Conservation (phyloP, 805 yeast genomes). For the Candida coleopterorum region DNA sequence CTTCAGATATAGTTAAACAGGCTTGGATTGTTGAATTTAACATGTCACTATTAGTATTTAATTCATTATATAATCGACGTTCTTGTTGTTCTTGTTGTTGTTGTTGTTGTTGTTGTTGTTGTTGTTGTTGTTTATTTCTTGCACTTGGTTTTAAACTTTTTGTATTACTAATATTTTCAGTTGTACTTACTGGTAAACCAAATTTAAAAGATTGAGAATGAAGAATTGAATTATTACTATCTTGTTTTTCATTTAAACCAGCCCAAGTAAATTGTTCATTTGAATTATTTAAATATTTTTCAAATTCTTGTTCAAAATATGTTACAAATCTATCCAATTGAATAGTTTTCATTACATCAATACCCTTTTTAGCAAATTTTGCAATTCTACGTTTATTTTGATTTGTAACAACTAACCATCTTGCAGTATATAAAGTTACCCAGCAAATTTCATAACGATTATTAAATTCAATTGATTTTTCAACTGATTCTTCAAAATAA, state of each 20-base stretch:
- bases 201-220: constrained; percentile 4
- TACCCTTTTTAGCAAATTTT: constrained; percentile 33
- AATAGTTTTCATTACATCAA: constrained; percentile 26
- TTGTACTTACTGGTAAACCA: constrained; percentile 5
- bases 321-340: constrained; percentile 13
- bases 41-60: background rate
- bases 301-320: constrained; percentile 22
- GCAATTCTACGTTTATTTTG: constrained; percentile 28
- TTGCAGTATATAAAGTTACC: constrained; percentile 39
- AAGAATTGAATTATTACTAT: background rate
- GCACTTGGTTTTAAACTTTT: constrained; percentile 1
- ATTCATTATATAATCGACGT: background rate
- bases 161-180: constrained; percentile 1
- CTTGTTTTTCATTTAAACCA: constrained; percentile 15
- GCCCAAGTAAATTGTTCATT: constrained; percentile 23
- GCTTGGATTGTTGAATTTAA: constrained; percentile 38
- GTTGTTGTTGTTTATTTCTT: background rate
- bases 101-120: too few relatives aligned
- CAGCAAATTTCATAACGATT: constrained; percentile 36
- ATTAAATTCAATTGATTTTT: constrained; percentile 25
- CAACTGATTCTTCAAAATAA: constrained; percentile 42
- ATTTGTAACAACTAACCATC: constrained; percentile 26
- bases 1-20: constrained; percentile 47
- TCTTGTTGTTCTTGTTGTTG: too few relatives aligned
- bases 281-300: constrained; percentile 17